Evolutionary conservation across 2,329 filamentous ascomycete genomes (phyloP).

Genomic region (Cordyceps farinosa): DNA sequence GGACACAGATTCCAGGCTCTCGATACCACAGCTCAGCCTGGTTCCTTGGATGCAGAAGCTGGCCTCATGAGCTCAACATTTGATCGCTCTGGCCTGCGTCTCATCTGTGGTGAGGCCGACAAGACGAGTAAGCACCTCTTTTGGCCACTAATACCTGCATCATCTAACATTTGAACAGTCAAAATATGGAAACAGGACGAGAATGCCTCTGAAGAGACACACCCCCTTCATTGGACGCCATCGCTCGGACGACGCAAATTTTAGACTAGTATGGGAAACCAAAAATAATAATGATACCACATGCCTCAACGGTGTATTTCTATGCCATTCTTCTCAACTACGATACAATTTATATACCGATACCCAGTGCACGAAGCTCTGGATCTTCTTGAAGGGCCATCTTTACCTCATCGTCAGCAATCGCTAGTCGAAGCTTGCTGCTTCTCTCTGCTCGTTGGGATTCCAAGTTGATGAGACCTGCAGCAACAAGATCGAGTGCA

Average conservation of each 20-base stretch:
- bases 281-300: constrained; percentile 14
- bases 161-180: constrained; percentile 45
- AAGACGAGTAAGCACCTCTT: constrained; percentile 67
- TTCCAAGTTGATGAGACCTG: constrained; percentile 84
- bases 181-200: constrained; percentile 98
- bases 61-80: constrained; percentile 94
- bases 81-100: constrained; percentile 78
- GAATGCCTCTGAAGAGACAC: constrained; percentile 81
- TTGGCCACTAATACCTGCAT: not conserved
- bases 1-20: constrained; percentile 86
- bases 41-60: constrained; percentile 87
- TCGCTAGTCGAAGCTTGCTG: constrained; percentile 78
- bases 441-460: constrained; percentile 76
- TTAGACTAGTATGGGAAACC: constrained; percentile 34
- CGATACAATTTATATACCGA: constrained; percentile 40
- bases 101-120: constrained; percentile 93
- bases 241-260: constrained; percentile 74
- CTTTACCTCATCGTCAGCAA: constrained; percentile 87
- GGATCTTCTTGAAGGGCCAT: constrained; percentile 84
- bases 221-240: constrained; percentile 90
- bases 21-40: constrained; percentile 90
- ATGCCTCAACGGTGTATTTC: constrained; percentile 8
- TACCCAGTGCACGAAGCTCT: constrained; percentile 76
- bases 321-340: constrained; percentile 17
- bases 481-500: constrained; percentile 78